Evolutionary conservation across 495 filamentous ascomycete genomes (phyloP), one percentile per base, ranked within the genome.

Genomic region (Amniculicola lignicola): DNA sequence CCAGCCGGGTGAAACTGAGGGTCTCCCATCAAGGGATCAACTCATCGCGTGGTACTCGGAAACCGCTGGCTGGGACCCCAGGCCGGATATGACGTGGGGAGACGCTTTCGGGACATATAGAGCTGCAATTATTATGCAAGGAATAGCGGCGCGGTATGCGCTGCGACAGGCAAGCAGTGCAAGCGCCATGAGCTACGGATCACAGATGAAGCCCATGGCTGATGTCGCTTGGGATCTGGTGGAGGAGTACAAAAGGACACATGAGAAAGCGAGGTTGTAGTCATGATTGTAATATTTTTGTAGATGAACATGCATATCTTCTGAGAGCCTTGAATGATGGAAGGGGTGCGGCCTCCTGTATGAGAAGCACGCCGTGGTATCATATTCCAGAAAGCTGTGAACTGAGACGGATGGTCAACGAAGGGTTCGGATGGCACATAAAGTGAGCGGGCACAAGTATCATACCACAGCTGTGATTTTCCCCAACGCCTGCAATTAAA

Each of bases 141-240:
- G 93, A 1, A 95, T 98, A 66, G 88, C 89, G 28, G 92, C 92
- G 37, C 76, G 93, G 49, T 83, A 82, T 61, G 93, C 93, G 36
- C 71, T 78, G 33, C 74, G 93, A 31, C 93, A 98, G 79, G 93
- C 93, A 10, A 96, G 90, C 69, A 94, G 89, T 70, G 85, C 79
- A 45, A 78, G 86, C 57, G 93, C 93, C 15, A 76, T 72, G 44
- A 79, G 84, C 35, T 89, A 95, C 70, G 89, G 72, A 7, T 73
- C 73, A 33, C 74, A 78, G 64, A 81, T 85, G 63, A 77, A 72
- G 37, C 80, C 80, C 35, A 81, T 90, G 72, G 89, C 83, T 4
- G 74, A 86, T 67, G 77, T 84, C 46, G 86, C 89, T 2, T 95
- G 89, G 89, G 76, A 78, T 59, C 73, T 86, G 37, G 76, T 85